Evolutionary conservation across 768 basidiomycete genomes (phyloP).

Genomic region (Termitomyces sp.): DNA sequence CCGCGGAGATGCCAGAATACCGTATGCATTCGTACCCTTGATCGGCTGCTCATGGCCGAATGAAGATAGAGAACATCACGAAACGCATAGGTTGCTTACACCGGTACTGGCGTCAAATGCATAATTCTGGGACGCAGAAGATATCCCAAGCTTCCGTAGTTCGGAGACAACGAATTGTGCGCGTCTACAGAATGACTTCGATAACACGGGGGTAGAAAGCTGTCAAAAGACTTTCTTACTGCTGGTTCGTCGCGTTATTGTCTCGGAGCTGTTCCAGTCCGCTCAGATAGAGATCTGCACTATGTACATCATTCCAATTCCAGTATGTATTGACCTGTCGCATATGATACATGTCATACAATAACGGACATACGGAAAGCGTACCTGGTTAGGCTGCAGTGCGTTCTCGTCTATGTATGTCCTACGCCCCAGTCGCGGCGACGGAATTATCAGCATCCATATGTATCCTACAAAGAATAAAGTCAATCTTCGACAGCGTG

Average conservation of each 20-base stretch:
- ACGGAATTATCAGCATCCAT: constrained; percentile 84
- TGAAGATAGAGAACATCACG: neutral
- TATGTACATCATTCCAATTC: constrained; percentile 87
- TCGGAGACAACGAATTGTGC: constrained; percentile 55
- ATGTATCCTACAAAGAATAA: constrained; percentile 64
- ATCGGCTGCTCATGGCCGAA: constrained; percentile 32
- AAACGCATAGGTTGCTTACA: constrained; percentile 35
- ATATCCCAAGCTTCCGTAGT: constrained; percentile 72
- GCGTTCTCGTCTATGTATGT: constrained; percentile 97
- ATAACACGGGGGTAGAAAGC: neutral
- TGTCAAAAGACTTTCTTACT: constrained; percentile 46
- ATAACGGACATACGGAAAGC: neutral
- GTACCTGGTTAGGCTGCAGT: constrained; percentile 85
- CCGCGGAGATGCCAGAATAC: constrained; percentile 75
- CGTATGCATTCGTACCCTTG: constrained; percentile 78
- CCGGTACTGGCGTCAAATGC: constrained; percentile 43
- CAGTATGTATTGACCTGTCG: constrained; percentile 84
- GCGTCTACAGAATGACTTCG: constrained; percentile 40
- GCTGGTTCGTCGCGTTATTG: constrained; percentile 57
- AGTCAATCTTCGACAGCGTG: constrained; percentile 33
- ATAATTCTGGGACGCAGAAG: constrained; percentile 66
- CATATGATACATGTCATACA: neutral
- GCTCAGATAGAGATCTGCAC: constrained; percentile 76
- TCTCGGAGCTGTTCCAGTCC: constrained; percentile 60
- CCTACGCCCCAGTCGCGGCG: constrained; percentile 51